Evolutionary conservation across 2,329 filamentous ascomycete species (phyloP).

Genomic region (Venturia aucupariae): DNA sequence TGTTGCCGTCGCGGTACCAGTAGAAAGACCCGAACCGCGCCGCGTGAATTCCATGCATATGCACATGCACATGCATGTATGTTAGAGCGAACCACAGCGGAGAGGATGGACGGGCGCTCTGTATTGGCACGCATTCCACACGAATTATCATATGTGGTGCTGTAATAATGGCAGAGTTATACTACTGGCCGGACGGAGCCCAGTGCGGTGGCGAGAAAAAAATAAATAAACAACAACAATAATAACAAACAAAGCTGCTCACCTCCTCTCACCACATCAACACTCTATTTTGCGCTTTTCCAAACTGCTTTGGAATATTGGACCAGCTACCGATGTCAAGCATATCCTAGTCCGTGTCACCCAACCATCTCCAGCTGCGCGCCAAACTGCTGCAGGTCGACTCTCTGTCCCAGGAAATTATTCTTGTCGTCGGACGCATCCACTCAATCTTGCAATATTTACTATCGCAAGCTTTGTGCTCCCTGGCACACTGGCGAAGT

Average conservation of each 20-base stretch:
- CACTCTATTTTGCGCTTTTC: background rate
- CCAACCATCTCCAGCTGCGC: background rate
- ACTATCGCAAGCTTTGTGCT: background rate
- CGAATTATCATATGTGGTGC: background rate
- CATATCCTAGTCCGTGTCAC: background rate
- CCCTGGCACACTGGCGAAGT: background rate
- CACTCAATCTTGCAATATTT: background rate
- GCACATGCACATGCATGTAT: no score
- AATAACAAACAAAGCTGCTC: background rate
- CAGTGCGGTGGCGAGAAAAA: background rate
- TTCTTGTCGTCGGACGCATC: background rate
- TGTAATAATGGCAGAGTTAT: background rate
- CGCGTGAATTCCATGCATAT: no score
- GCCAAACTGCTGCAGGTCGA: background rate
- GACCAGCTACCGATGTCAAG: background rate
- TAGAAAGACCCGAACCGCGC: no score
- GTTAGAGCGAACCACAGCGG: background rate
- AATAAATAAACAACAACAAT: background rate
- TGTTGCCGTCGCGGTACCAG: no score
- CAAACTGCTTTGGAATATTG: background rate
- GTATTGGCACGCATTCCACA: background rate
- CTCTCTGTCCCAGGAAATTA: background rate
- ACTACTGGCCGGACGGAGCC: background rate
- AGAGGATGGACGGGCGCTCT: background rate
- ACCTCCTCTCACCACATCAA: background rate